Evolutionary conservation across 2,329 filamentous ascomycete genomes (phyloP).

Genomic region (Eutypa lata): DNA sequence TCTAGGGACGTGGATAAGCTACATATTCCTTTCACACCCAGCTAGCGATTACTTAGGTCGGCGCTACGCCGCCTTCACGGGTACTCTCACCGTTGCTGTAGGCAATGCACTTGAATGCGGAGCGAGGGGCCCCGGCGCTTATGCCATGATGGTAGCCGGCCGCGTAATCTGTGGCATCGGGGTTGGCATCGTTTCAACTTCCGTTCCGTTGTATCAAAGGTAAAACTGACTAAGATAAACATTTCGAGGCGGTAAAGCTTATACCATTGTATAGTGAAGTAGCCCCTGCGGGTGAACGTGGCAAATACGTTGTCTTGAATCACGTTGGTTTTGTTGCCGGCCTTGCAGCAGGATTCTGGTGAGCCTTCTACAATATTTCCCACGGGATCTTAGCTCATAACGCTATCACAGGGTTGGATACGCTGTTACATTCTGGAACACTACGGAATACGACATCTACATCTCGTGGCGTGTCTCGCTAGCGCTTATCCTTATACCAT

Average conservation of each 20-base stretch:
- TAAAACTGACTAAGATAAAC: constrained; percentile 15
- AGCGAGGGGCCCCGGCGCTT: constrained; percentile 37
- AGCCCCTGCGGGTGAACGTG: constrained; percentile 49
- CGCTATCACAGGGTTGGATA: constrained; percentile 48
- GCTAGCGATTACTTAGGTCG: constrained; percentile 50
- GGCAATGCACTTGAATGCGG: constrained; percentile 47
- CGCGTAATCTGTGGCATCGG: constrained; percentile 51
- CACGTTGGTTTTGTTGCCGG: constrained; percentile 57
- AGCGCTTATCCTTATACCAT: constrained; percentile 49
- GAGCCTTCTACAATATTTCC: too few relatives aligned
- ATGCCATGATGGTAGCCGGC: constrained; percentile 48
- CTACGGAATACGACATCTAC: constrained; percentile 37
- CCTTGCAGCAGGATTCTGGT: constrained; percentile 54
- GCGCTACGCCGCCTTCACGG: constrained; percentile 46
- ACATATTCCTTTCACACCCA: constrained; percentile 51
- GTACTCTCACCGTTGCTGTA: constrained; percentile 43
- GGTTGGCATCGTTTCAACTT: constrained; percentile 52
- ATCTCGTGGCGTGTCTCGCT: constrained; percentile 52
- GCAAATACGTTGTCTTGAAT: constrained; percentile 56
- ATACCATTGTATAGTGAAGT: constrained; percentile 42
- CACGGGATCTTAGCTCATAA: constrained; percentile 2
- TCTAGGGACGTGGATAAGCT: constrained; percentile 52
- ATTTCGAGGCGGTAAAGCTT: not conserved
- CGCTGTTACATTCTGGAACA: constrained; percentile 51
- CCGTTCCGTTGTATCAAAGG: constrained; percentile 57